phyloP scores from a whole-genome alignment of 163 green algal species.

The Prototheca wickerhamii region DNA sequence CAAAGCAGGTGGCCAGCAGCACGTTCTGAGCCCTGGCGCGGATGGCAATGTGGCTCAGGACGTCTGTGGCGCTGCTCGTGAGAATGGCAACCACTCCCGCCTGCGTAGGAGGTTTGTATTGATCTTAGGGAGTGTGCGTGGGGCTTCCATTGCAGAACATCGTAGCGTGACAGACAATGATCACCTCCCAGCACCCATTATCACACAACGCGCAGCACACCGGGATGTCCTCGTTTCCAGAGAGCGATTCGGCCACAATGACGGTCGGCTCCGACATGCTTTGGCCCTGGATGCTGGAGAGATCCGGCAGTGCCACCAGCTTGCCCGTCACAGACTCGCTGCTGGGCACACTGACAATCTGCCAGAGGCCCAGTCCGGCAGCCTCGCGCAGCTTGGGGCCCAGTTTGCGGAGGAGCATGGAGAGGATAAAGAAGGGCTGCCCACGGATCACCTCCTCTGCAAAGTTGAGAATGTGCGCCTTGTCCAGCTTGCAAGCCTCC shows the following conservation, averaged over 20 bases:
- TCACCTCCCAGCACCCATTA: background rate
- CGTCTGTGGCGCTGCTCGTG: constrained; percentile 60
- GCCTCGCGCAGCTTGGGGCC: constrained; percentile 49
- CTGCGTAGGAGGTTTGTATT: constrained; percentile 11
- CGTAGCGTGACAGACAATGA: background rate
- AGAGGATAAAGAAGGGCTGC: constrained; percentile 64
- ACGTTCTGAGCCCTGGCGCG: constrained; percentile 64
- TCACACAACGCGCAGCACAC: too few species aligned
- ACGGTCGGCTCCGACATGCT: constrained; percentile 29
- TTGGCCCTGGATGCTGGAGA: constrained; percentile 48
- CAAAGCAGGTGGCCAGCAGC: constrained; percentile 74
- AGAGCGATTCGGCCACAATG: constrained; percentile 50
- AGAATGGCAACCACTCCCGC: constrained; percentile 62
- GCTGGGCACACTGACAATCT: constrained; percentile 38
- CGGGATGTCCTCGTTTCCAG: constrained; percentile 88
- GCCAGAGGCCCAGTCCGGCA: constrained; percentile 64
- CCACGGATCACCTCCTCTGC: constrained; percentile 82
- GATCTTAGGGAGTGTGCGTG: background rate
- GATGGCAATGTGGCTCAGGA: constrained; percentile 85
- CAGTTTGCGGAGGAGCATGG: constrained; percentile 50
- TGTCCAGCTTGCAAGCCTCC: constrained; percentile 43
- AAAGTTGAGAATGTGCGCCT: constrained; percentile 73
- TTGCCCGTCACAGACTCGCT: constrained; percentile 11
- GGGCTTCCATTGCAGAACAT: background rate
- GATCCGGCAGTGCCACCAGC: constrained; percentile 26